Percentiles rank a stretch among this genome's conserved stretches.
Conservation (phyloP, 352 stramenopile genomes). For the Pythium utonaiense region DNA sequence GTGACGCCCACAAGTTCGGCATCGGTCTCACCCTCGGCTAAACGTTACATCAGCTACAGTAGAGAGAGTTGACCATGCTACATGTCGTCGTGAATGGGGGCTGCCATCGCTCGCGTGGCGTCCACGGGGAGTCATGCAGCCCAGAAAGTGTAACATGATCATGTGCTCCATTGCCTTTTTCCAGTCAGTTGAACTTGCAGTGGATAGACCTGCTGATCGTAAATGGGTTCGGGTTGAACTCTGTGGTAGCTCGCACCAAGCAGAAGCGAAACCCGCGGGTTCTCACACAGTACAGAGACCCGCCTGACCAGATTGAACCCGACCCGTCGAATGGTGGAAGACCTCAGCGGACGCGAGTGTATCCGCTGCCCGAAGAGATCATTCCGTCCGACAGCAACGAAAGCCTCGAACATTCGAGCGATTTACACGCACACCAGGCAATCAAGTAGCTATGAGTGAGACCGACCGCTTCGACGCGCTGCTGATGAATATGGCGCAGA, state of each 20-base stretch:
- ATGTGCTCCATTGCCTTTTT: constrained; percentile 1
- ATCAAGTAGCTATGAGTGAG: constrained; percentile 53
- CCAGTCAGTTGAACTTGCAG: not conserved
- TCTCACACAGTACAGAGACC: no score
- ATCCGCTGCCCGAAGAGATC: not conserved
- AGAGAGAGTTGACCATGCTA: constrained; percentile 14
- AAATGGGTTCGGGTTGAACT: constrained; percentile 1
- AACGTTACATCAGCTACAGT: constrained; percentile 19
- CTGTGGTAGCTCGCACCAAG: not conserved
- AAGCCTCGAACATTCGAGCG: not conserved
- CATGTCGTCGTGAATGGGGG: constrained; percentile 4
- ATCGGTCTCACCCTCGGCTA: constrained; percentile 86
- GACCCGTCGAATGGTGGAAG: constrained; percentile 1
- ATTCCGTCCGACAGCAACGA: not conserved
- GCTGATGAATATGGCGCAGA: constrained; percentile 97
- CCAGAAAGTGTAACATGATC: constrained; percentile 17
- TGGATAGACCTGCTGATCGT: not conserved
- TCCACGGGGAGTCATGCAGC: not conserved
- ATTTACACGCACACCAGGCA: no score
- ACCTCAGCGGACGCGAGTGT: constrained; percentile 6
- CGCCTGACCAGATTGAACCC: no score
- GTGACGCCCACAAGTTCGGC: constrained; percentile 89
- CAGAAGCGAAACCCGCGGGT: not conserved
- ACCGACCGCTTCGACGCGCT: constrained; percentile 91
- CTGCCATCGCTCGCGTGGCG: not conserved